Base-by-base conservation (phyloP, 441 rosid genomes). In the Adansonia rubrostipa region DNA sequence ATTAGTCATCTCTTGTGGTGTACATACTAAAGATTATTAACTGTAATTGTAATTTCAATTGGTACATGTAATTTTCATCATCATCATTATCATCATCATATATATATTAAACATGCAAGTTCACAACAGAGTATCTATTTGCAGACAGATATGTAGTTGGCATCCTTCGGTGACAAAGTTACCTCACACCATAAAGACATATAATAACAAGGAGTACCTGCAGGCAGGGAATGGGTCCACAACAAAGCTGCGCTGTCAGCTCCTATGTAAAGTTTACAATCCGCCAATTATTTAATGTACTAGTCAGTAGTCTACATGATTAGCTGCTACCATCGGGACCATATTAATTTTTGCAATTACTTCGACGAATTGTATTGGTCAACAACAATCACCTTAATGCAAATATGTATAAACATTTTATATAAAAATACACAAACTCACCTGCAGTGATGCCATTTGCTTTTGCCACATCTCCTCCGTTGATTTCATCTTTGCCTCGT, bases 391-490 rank as follows among this genome's bases (percentile, higher is more conserved):
- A 1, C 44, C 8, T 17, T 2, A 17, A 61, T 47, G 56, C 45
- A 65, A 74, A 65, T 17, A 73, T 69, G 40, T 22, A 13, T 8
- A 9, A 63, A 17, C 11, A 19, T 44, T 2, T 58, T 33, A 58
- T 40, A n/a, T 45, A 45, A 20, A 47, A 0, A 13, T 0, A 48
- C 40, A 68, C 56, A 47, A 74, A 50, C 93, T 83, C 74, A 91
- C 99, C 84, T 94, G 97, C 88, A 93, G 82, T 13, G 99, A 89
- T 13, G 87, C 83, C 96, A 96, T 91, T 84, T 96, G 98, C 84
- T 86, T 89, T 84, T 92, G 94, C 98, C 98, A 96, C 80, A 89
- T 87, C 78, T 94, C 98, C 86, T 96, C 99, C 97, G 91, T 93
- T 28, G 93, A 87, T 85, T 93, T 94, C 97, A 96, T 93, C 83